Conservation (phyloP, 768 basidiomycete genomes). For the Phylloporus arenicola region DNA sequence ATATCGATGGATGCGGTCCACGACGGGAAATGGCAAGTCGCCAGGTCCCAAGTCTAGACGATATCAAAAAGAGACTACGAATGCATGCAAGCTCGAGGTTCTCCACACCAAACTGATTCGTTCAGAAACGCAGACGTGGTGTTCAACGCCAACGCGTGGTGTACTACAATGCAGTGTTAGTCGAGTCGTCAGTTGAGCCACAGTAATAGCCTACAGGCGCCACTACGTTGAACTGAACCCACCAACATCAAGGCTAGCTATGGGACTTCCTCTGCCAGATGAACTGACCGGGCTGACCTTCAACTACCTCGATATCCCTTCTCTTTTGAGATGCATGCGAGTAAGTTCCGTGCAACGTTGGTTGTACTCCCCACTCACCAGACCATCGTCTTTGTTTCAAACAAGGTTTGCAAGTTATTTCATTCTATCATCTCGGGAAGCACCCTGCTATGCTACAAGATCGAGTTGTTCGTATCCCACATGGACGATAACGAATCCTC, state of each 20-base stretch:
- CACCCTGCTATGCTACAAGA: constrained; percentile 26
- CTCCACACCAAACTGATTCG: too few species aligned
- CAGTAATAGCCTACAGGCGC: too few species aligned
- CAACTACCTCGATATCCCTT: constrained; percentile 24
- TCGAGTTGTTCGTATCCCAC: constrained; percentile 26
- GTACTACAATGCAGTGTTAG: too few species aligned
- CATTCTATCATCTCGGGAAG: constrained; percentile 22
- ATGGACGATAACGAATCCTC: constrained; percentile 21
- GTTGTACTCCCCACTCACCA: not conserved
- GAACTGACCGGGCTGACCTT: constrained; percentile 26
- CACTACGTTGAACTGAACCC: not conserved
- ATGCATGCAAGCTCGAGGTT: too few species aligned
- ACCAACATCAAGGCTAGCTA: not conserved
- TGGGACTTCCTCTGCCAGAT: constrained; percentile 22
- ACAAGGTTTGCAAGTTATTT: constrained; percentile 31
- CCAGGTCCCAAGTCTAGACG: not conserved
- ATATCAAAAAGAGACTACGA: not conserved
- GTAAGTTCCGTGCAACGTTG: constrained; percentile 11
- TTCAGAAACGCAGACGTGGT: too few species aligned
- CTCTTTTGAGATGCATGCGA: constrained; percentile 25
- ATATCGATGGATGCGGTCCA: constrained; percentile 16
- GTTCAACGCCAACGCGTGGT: too few species aligned
- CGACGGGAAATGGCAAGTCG: constrained; percentile 8
- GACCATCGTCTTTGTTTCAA: not conserved
- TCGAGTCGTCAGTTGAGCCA: too few species aligned